Conservation (phyloP, 1,139 yeast genomes). For the Kluyveromyces sp. region DNA sequence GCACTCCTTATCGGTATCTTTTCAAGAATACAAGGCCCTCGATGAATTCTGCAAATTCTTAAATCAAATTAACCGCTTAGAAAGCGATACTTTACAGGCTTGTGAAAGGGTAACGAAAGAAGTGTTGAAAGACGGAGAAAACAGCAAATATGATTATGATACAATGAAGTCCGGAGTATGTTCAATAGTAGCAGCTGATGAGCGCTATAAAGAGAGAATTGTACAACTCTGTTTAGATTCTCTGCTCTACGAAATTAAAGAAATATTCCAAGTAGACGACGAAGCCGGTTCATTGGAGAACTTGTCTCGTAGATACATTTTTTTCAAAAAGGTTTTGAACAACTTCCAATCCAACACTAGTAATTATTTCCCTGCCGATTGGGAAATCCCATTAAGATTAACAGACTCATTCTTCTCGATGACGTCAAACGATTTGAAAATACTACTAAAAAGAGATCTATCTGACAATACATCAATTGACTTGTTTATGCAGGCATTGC, state of each 20-base stretch:
- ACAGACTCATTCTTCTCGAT: slow-evolving; percentile 57
- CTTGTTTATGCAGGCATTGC: slow-evolving; percentile 49
- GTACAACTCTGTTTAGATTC: slow-evolving; percentile 67
- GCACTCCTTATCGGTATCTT: slow-evolving; percentile 59
- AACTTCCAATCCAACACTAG: slow-evolving; percentile 48
- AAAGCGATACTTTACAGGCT: slow-evolving; percentile 47
- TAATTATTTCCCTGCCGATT: slow-evolving; percentile 54
- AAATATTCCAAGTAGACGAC: slow-evolving; percentile 68
- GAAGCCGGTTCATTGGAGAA: slow-evolving; percentile 95
- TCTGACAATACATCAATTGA: slow-evolving; percentile 37
- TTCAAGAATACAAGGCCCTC: slow-evolving; percentile 76
- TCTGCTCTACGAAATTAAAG: slow-evolving; percentile 64
- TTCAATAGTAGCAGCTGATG: slow-evolving; percentile 55
- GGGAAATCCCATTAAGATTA: slow-evolving; percentile 64
- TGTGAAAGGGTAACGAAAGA: slow-evolving; percentile 26
- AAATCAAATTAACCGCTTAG: slow-evolving; percentile 54
- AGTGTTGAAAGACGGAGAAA: slow-evolving; percentile 5
- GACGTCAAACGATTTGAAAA: slow-evolving; percentile 59
- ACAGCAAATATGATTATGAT: slow-evolving; percentile 16
- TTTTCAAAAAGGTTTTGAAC: slow-evolving; percentile 63
- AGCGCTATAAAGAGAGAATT: slow-evolving; percentile 52
- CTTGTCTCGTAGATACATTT: slow-evolving; percentile 69
- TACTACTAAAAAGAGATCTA: slow-evolving; percentile 35
- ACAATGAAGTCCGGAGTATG: slow-evolving; percentile 47
- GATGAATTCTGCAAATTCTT: slow-evolving; percentile 71